Conservation (phyloP, 805 yeast species). For the Myxozyma mucilagina region DNA sequence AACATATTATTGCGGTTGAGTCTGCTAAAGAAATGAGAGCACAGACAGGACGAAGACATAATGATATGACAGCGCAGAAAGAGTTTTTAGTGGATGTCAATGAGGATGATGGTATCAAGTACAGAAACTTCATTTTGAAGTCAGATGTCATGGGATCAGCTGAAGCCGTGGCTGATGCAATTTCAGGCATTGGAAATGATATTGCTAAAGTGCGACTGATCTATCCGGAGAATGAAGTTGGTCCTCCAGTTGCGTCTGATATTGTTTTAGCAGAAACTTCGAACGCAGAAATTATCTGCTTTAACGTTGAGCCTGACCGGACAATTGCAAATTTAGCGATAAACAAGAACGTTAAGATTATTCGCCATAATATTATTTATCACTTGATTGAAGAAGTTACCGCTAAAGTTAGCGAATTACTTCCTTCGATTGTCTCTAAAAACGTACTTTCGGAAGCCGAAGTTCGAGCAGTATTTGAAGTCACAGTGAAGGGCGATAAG, state of each 20-base stretch:
- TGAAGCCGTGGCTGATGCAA: slow-evolving; percentile 86
- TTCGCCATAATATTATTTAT: slow-evolving; percentile 77
- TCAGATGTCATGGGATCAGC: slow-evolving; percentile 95
- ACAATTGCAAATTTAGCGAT: slow-evolving; percentile 62
- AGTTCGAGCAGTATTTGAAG: slow-evolving; percentile 69
- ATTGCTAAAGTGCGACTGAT: slow-evolving; percentile 74
- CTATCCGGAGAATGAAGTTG: slow-evolving; percentile 84
- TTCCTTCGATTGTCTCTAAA: slow-evolving; percentile 67
- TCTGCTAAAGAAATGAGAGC: slow-evolving; percentile 44
- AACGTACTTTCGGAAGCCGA: slow-evolving; percentile 67
- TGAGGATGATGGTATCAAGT: slow-evolving; percentile 37
- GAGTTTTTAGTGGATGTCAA: slow-evolving; percentile 37
- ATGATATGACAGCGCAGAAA: not conserved
- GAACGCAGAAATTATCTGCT: slow-evolving; percentile 71
- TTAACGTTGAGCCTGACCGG: slow-evolving; percentile 70
- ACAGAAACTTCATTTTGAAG: slow-evolving; percentile 67
- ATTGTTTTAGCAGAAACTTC: slow-evolving; percentile 68
- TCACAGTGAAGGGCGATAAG: slow-evolving; percentile 50
- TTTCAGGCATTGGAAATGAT: slow-evolving; percentile 80
- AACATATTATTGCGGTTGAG: slow-evolving; percentile 50
- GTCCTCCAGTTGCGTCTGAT: slow-evolving; percentile 68
- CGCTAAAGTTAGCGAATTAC: slow-evolving; percentile 54
- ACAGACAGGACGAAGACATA: not conserved
- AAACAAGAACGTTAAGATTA: slow-evolving; percentile 55
- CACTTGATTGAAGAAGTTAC: slow-evolving; percentile 84